A percentile compares a stretch with the other conserved stretches of the same genome.
These are phyloP conservation scores for Pythium pyrilobum DNA, from an alignment of 352 stramenopile species.

Conservation along the genomic window DNA sequence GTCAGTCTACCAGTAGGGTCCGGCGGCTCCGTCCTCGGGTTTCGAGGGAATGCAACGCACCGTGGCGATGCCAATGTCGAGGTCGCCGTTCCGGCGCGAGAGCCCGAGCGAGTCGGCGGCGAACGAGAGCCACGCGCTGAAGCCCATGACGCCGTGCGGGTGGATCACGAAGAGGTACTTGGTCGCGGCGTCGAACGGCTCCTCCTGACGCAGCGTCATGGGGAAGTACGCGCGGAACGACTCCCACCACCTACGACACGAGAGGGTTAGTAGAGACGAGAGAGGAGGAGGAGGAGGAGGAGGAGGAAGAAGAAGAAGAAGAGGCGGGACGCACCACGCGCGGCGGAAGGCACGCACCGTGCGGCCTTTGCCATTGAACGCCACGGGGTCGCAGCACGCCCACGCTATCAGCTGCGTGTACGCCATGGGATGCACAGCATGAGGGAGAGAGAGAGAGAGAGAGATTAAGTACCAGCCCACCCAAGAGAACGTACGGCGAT, in stretches of 20 bases:
- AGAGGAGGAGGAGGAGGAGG: too few species aligned
- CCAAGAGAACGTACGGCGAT: conserved; percentile 15
- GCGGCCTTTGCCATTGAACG: conserved; percentile 40
- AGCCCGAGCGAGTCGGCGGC: conserved; percentile 30
- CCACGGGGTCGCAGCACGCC: conserved; percentile 28
- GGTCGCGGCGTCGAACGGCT: conserved; percentile 28
- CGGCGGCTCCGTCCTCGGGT: background rate
- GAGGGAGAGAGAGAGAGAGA: background rate
- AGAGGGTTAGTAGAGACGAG: too few species aligned
- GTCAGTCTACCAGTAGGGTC: too few species aligned
- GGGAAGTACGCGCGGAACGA: conserved; percentile 37
- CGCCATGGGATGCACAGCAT: too few species aligned
- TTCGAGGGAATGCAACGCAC: conserved; percentile 8
- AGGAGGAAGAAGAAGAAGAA: too few species aligned
- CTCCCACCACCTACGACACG: conserved; percentile 31
- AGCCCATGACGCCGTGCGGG: conserved; percentile 46
- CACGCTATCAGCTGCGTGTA: conserved; percentile 25
- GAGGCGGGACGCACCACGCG: conserved; percentile 19
- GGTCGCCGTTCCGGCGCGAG: conserved; percentile 28
- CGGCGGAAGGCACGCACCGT: conserved; percentile 23
- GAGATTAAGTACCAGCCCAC: background rate
- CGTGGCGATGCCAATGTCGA: conserved; percentile 42
- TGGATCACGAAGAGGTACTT: conserved; percentile 43
- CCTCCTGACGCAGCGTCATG: conserved; percentile 32
- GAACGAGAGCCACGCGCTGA: conserved; percentile 44